Evolutionary conservation across 176 grass and related monocot genomes (phyloP).

Genomic region (Oryza punctata): DNA sequence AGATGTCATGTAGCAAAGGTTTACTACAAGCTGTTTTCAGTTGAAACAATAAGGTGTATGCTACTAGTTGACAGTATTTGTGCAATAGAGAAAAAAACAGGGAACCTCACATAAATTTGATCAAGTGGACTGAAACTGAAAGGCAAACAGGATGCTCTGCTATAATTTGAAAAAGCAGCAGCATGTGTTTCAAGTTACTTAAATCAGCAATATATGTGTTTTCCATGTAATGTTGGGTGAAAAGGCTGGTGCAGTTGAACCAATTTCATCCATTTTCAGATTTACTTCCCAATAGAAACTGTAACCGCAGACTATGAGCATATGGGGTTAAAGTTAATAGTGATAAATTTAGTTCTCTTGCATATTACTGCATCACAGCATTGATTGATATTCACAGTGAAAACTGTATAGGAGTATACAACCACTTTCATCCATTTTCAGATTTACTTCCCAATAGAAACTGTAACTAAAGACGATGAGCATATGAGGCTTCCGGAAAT

Average conservation of each 20-base stretch:
- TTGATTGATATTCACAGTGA: too few species aligned
- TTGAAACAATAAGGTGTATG: not conserved
- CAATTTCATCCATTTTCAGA: slow-evolving; percentile 7
- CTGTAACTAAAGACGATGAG: not conserved
- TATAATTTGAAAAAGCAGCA: not conserved
- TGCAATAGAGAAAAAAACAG: not conserved
- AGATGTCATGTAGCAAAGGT: not conserved
- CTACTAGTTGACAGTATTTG: not conserved
- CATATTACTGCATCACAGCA: not conserved
- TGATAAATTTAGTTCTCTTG: not conserved
- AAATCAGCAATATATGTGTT: not conserved
- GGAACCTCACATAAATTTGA: not conserved
- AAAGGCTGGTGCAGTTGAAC: not conserved
- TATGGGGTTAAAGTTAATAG: not conserved
- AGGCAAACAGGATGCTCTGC: not conserved
- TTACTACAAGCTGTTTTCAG: not conserved
- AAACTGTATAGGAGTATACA: not conserved
- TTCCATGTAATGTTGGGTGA: not conserved
- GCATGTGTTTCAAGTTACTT: not conserved
- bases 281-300: not conserved
- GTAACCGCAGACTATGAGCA: not conserved
- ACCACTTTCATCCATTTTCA: slow-evolving; percentile 5
- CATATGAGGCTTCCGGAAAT: not conserved
- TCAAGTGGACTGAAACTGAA: not conserved
- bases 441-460: not conserved